These are phyloP conservation scores for Colletotrichum navitas DNA, from an alignment of 2,329 filamentous ascomycete species.

Conservation along the genomic window DNA sequence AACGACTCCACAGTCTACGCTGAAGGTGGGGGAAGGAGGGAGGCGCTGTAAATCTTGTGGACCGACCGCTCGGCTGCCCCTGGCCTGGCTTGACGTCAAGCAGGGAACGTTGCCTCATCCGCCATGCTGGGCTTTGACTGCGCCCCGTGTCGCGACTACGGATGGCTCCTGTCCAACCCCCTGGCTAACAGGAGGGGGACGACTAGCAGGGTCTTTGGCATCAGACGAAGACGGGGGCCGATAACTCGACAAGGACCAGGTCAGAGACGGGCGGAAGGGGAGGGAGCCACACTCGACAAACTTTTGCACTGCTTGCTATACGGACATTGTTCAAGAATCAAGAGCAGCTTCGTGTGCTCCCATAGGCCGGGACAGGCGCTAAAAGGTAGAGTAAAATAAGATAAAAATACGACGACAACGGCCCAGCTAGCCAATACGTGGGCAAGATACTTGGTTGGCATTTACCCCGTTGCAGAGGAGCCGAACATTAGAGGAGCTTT, in stretches of 20 bases:
- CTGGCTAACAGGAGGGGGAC: slow-evolving; percentile 11
- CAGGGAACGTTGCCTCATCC: neutral
- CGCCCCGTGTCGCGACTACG: slow-evolving; percentile 27
- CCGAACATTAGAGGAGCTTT: neutral
- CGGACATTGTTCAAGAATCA: slow-evolving; percentile 2
- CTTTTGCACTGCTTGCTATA: slow-evolving; percentile 12
- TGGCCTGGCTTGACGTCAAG: neutral
- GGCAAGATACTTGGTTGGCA: neutral
- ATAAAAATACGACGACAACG: neutral
- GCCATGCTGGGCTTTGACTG: slow-evolving; percentile 24
- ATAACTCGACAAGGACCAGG: slow-evolving; percentile 14
- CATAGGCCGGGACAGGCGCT: neutral
- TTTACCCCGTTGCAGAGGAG: neutral
- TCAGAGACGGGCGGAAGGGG: neutral
- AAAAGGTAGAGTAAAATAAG: no score
- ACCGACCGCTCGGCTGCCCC: neutral
- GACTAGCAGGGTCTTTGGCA: slow-evolving; percentile 5
- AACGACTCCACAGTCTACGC: neutral
- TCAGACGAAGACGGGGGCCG: neutral
- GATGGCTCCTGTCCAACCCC: slow-evolving; percentile 18
- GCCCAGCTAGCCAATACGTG: slow-evolving; percentile 1
- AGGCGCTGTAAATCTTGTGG: neutral
- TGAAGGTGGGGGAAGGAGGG: neutral
- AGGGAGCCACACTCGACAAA: neutral
- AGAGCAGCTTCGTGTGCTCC: neutral